Conservation (phyloP, 2,329 filamentous ascomycete species). For the Raffaelea albimanens region DNA sequence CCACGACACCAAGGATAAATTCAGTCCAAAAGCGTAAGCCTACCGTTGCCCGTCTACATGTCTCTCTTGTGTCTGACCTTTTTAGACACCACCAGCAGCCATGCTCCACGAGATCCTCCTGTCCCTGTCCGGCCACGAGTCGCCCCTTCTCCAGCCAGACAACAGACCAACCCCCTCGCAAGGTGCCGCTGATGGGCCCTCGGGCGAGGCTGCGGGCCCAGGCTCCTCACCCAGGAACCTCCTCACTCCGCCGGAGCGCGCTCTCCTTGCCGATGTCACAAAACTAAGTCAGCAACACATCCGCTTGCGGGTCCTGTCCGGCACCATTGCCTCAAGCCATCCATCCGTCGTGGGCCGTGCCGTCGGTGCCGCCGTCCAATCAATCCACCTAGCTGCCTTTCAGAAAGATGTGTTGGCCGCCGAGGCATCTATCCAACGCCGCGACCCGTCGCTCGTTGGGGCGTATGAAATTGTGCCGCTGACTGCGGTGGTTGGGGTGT, state of each 20-base stretch:
- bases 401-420: conserved; percentile 78
- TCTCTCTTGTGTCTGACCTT: neutral
- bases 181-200: conserved; percentile 26
- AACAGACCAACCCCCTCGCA: conserved; percentile 9
- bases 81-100: conserved; percentile 1
- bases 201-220: neutral
- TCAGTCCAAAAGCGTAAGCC: neutral
- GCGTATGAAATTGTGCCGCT: conserved; percentile 90
- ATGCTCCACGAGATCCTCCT: conserved; percentile 99
- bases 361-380: conserved; percentile 67
- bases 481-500: conserved; percentile 73
- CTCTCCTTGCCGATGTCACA: conserved; percentile 68
- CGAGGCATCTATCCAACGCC: conserved; percentile 65
- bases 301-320: conserved; percentile 57
- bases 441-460: conserved; percentile 72
- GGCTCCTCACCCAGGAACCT: conserved; percentile 28
- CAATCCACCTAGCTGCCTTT: conserved; percentile 68
- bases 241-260: conserved; percentile 70
- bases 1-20: conserved; percentile 8
- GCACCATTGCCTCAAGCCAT: conserved; percentile 60
- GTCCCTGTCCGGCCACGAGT: conserved; percentile 88
- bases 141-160: conserved; percentile 63
- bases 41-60: neutral
- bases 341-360: conserved; percentile 78
- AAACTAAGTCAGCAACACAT: conserved; percentile 72